Percentiles rank a stretch among this genome's conserved stretches.
These are phyloP conservation scores for Mycena chlorophos DNA, from an alignment of 768 basidiomycete genomes.

Conservation along the genomic window DNA sequence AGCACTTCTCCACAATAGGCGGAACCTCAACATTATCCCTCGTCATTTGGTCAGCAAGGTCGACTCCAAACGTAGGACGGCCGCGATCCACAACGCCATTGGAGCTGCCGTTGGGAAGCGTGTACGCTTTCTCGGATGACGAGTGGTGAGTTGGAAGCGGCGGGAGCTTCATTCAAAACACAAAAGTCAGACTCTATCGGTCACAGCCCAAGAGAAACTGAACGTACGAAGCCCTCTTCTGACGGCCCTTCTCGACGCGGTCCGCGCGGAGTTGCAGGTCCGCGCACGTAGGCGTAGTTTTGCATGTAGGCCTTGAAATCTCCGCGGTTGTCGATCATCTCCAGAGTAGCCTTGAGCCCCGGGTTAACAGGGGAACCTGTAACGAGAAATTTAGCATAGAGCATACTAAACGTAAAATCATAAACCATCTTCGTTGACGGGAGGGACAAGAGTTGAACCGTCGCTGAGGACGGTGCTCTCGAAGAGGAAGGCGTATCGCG, in stretches of 20 bases:
- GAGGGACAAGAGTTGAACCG: constrained; percentile 78
- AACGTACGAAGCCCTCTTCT: constrained; percentile 93
- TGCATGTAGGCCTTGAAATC: constrained; percentile 99
- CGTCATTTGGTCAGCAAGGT: constrained; percentile 90
- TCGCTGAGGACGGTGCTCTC: constrained; percentile 90
- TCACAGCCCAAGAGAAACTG: constrained; percentile 2
- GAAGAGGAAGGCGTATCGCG: constrained; percentile 91
- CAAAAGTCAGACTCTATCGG: constrained; percentile 4
- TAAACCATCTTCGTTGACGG: constrained; percentile 63
- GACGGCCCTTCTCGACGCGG: constrained; percentile 85
- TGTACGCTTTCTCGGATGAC: constrained; percentile 21
- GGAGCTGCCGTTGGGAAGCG: constrained; percentile 22
- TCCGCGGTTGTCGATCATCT: constrained; percentile 89
- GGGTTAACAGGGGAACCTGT: constrained; percentile 9
- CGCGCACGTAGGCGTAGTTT: constrained; percentile 91
- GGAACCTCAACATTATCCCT: constrained; percentile 91
- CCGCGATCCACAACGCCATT: constrained; percentile 57
- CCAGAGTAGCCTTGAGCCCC: constrained; percentile 82
- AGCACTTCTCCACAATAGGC: constrained; percentile 82
- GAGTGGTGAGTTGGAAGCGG: constrained; percentile 51
- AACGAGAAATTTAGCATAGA: too few species aligned
- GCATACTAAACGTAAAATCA: not conserved
- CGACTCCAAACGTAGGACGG: constrained; percentile 88
- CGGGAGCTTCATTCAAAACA: constrained; percentile 53
- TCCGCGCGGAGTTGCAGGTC: constrained; percentile 57